Conservation (phyloP, 805 yeast species). For the Yarrowia keelungensis region DNA sequence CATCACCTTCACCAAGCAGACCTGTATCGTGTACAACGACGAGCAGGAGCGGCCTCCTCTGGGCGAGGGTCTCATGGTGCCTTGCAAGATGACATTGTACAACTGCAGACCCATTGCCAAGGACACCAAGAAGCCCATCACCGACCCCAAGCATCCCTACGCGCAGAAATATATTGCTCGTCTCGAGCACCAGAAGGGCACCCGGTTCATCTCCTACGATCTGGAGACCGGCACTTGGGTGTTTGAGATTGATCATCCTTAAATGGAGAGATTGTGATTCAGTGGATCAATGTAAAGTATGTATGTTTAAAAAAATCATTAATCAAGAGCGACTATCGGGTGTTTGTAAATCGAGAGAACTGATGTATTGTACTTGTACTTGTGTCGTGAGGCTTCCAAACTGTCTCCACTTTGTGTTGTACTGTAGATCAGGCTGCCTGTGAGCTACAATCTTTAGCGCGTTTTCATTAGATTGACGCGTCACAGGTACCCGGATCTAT, state of each 20-base stretch:
- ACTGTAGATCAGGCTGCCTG: too few species aligned
- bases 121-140: slow-evolving; percentile 73
- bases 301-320: not conserved
- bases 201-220: slow-evolving; percentile 77
- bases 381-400: too few species aligned
- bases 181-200: slow-evolving; percentile 64
- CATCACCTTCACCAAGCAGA: slow-evolving; percentile 64
- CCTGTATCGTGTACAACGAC: slow-evolving; percentile 77
- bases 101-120: slow-evolving; percentile 82
- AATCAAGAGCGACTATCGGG: too few species aligned
- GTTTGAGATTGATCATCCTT: slow-evolving; percentile 46
- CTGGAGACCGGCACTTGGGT: slow-evolving; percentile 62
- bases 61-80: slow-evolving; percentile 86
- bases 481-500: too few species aligned
- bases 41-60: slow-evolving; percentile 63
- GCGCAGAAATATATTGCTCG: slow-evolving; percentile 72
- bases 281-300: slow-evolving; percentile 15
- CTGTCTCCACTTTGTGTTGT: too few species aligned
- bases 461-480: too few species aligned
- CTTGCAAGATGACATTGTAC: slow-evolving; percentile 73
- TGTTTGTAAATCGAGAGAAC: too few species aligned
- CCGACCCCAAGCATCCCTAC: slow-evolving; percentile 76
- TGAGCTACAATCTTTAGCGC: too few species aligned
- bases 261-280: slow-evolving; percentile 1
- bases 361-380: too few species aligned